Evolutionary conservation across 495 filamentous ascomycete species (phyloP), one percentile per base, ranked within the genome.

Genomic region (Parathielavia hyrcaniae): DNA sequence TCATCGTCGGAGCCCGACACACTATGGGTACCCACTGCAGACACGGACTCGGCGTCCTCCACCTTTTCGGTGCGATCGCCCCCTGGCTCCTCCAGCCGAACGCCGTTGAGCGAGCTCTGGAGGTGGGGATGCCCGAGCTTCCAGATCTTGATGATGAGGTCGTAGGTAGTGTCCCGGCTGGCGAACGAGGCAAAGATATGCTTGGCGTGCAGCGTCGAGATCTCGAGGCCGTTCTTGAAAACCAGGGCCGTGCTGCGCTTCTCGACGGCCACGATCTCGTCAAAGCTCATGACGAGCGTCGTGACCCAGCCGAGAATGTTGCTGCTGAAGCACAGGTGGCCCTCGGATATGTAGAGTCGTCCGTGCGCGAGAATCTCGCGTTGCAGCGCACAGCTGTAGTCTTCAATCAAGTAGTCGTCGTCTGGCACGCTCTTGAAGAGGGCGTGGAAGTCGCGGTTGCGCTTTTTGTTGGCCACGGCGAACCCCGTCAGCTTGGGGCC

Each of bases 231-330:
- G 73, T 99, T 99, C 46, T 91, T 93, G 70, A 99, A 97, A 1
- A 99, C 83, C 69, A 97, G 80, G 5, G 92, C 95, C 0, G 93
- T 99, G 61, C 81, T 96, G 71, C 95, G 91, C 73, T 97, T 99
- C 69, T 99, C 93, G 2, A 99, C 86, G 0, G 91, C 88, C 34
- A 97, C 89, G 50, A 99, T 86, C 69, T 99, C 93, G 67, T 97
- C 95, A 69, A 97, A 99, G 67, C 89, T 93, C 71, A 99, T 96
- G 41, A 99, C 91, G 32, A 97, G 75, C 5, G 91, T 97, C 1
- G 95, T 99, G 1, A 95, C 84, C 93, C 93, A 99, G 38, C 93
- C 93, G 38, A 99, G 80, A 51, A 99, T 99, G 67, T 99, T 99
- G 71, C 93, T 97, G 59, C 91, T 95, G 73, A 99, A 99, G 75